These are phyloP conservation scores for Apiospora sp. DNA, from an alignment of 2,329 filamentous ascomycete species.

Conservation along the genomic window DNA sequence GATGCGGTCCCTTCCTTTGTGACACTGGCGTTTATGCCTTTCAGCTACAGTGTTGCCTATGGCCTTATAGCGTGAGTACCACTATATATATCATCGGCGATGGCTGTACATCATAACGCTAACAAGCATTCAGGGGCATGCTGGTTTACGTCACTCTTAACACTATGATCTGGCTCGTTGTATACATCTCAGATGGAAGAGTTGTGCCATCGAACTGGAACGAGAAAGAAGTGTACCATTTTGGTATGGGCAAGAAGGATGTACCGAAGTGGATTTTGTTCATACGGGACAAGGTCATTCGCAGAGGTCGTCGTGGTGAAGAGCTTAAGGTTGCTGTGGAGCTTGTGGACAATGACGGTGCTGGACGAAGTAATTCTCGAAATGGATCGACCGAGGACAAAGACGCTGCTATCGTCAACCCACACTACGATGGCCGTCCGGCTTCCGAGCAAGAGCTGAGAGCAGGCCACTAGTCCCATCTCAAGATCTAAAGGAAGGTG, in stretches of 20 bases:
- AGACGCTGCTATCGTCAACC: constrained; percentile 7
- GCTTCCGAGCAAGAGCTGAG: constrained; percentile 22
- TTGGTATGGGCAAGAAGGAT: constrained; percentile 59
- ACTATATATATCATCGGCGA: constrained; percentile 28
- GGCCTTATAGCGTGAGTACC: constrained; percentile 71
- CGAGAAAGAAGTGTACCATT: constrained; percentile 63
- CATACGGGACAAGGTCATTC: constrained; percentile 37
- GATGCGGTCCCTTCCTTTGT: constrained; percentile 80
- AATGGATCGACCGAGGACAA: constrained; percentile 25
- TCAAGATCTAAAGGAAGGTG: background rate
- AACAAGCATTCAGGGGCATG: constrained; percentile 51
- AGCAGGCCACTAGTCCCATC: background rate
- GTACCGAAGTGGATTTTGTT: constrained; percentile 65
- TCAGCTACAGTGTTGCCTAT: constrained; percentile 81
- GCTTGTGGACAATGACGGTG: constrained; percentile 38
- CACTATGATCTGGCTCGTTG: constrained; percentile 57
- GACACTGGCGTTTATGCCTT: constrained; percentile 78
- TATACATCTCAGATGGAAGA: constrained; percentile 53
- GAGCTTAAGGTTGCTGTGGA: constrained; percentile 41
- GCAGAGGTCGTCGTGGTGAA: constrained; percentile 29
- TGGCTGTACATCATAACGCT: background rate
- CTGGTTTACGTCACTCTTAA: constrained; percentile 64
- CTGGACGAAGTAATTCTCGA: constrained; percentile 24
- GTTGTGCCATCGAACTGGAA: constrained; percentile 61
- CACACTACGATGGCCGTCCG: constrained; percentile 14